Evolutionary conservation across 495 filamentous ascomycete species (phyloP), one percentile per base, ranked within the genome.

Genomic region (Parachaetomium inaequale): DNA sequence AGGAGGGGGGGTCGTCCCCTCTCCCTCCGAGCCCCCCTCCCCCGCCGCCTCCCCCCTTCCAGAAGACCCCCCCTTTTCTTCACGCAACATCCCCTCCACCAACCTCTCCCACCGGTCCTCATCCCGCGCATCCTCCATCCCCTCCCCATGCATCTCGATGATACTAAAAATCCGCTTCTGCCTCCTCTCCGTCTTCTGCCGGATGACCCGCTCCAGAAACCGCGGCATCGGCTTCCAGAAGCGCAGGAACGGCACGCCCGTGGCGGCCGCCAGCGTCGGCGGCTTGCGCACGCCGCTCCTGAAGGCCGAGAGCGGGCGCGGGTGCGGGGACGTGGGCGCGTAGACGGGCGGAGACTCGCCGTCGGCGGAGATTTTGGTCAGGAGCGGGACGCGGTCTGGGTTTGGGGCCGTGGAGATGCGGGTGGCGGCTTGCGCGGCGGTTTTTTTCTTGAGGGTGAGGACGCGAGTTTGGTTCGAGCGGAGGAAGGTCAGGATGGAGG

Each of bases 201-300:
- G 71, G 14, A 94, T 70, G 0, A 88, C 74, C 4, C 80, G 72
- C 62, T 80, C 82, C 4, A 93, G 74, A 38, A 73, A 73, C 32
- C 68, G 65, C 6, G 88, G 79, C 66, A 91, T 87, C 8, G 88
- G 88, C 69, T 91, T 92, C 63, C 78, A 81, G 54, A 89, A 70
- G 26, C 88, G 84, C 46, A 94, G 72, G 61, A 92, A 87, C 0
- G 90, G 88, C n/a, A 89, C 63, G 29, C 81, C 82, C 40, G 75
- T 74, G 3, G 84, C 82, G 1, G 58, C 63, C 61, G 83, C 82
- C 2, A 92, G 70, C 0, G 72, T 72, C 0, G 90, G 90, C 4
- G 92, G 69, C 52, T 76, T 78, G 17, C 88, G 83, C 45, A 78
- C 78, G 10, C 83, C 82, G 28, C 78, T 82, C 47, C 59, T 69